phyloP scores from a whole-genome alignment of 2,329 filamentous ascomycete genomes.

The Capronia epimyces region DNA sequence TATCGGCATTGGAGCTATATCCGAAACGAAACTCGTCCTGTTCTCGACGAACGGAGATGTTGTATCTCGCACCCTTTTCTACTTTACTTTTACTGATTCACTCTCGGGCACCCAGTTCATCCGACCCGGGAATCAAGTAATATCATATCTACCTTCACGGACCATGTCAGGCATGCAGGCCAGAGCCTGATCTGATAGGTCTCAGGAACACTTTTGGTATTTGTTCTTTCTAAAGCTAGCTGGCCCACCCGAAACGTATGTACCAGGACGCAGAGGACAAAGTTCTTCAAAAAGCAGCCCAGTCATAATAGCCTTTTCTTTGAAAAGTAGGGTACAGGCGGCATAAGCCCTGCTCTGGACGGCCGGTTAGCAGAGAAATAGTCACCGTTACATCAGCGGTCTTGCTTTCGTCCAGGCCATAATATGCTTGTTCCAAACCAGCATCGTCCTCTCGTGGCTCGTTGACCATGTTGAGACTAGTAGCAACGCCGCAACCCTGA shows the following conservation, averaged over 20 bases:
- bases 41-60: too few species aligned
- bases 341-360: not conserved
- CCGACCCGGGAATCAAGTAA: too few species aligned
- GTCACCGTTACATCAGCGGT: not conserved
- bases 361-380: too few species aligned
- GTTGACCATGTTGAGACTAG: not conserved
- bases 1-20: too few species aligned
- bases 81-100: too few species aligned
- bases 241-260: not conserved
- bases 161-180: not conserved
- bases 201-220: not conserved
- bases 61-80: too few species aligned
- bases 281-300: not conserved
- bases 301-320: not conserved
- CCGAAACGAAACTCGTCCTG: too few species aligned
- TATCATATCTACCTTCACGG: not conserved
- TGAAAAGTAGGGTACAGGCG: not conserved
- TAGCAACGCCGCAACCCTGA: not conserved
- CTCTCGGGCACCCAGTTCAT: too few species aligned
- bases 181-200: not conserved
- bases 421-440: not conserved
- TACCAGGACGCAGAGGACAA: slow-evolving; percentile 2
- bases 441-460: not conserved
- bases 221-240: not conserved
- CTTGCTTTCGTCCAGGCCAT: not conserved